phyloP scores from a whole-genome alignment of 176 grass and related monocot species.

The Eragrostis curvula region DNA sequence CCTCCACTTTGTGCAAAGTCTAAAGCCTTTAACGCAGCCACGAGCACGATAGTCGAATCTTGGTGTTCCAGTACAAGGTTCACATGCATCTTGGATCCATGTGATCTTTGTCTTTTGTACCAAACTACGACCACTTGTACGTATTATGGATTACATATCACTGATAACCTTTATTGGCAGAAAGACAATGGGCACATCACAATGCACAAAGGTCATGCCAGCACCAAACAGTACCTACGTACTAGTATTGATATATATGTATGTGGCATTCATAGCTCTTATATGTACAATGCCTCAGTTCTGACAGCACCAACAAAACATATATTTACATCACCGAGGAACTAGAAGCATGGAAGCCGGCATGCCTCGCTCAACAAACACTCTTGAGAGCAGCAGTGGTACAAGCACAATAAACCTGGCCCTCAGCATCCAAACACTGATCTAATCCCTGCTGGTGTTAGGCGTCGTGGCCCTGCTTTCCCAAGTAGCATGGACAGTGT shows the following conservation, averaged over 20 bases:
- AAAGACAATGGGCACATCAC: neutral
- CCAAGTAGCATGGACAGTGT: slow-evolving; percentile 64
- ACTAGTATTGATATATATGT: neutral
- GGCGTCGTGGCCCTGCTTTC: slow-evolving; percentile 64
- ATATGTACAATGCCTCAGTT: slow-evolving; percentile 38
- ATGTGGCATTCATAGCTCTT: neutral
- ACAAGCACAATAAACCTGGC: neutral
- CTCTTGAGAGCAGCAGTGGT: neutral
- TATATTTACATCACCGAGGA: slow-evolving; percentile 34
- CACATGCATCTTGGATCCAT: neutral
- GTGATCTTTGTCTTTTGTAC: neutral
- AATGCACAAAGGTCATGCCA: neutral
- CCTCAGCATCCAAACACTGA: neutral
- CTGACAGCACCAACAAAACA: slow-evolving; percentile 29
- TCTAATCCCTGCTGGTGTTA: slow-evolving; percentile 50
- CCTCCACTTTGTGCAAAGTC: slow-evolving; percentile 39
- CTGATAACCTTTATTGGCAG: neutral
- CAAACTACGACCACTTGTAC: neutral
- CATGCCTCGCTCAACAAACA: slow-evolving; percentile 20
- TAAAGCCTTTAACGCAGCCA: slow-evolving; percentile 42
- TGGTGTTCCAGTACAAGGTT: slow-evolving; percentile 24
- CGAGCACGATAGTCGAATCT: slow-evolving; percentile 31
- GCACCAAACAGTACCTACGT: neutral
- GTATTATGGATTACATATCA: neutral
- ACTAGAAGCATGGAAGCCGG: neutral